Conservation (phyloP, 805 yeast genomes). For the Candida ficus region DNA sequence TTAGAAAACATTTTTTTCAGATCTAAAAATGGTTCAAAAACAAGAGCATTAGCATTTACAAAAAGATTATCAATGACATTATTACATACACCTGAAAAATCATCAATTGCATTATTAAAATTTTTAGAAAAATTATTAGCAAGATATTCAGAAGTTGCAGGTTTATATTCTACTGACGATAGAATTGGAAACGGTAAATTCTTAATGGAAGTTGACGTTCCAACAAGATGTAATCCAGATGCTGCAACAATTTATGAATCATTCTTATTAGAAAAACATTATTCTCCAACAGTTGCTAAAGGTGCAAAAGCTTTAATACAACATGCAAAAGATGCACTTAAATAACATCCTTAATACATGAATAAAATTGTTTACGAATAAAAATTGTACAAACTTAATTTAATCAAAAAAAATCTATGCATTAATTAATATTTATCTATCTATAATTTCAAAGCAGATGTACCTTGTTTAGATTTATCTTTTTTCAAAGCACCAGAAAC, state of each 20-base stretch:
- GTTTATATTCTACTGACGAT: constrained; percentile 85
- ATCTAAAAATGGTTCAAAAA: constrained; percentile 59
- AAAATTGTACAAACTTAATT: too few species aligned
- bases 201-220: constrained; percentile 56
- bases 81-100: constrained; percentile 82
- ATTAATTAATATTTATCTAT: background rate
- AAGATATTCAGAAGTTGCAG: constrained; percentile 65
- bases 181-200: constrained; percentile 77
- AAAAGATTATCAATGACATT: constrained; percentile 68
- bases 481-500: constrained; percentile 61
- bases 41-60: constrained; percentile 74
- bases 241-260: constrained; percentile 92
- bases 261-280: constrained; percentile 72
- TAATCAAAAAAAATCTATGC: background rate
- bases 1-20: constrained; percentile 79
- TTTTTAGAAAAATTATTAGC: constrained; percentile 72
- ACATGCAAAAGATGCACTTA: constrained; percentile 11
- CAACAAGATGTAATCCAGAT: constrained; percentile 76
- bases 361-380: too few species aligned
- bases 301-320: constrained; percentile 43
- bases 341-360: background rate
- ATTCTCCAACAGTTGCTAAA: constrained; percentile 73
- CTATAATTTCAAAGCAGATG: constrained; percentile 20
- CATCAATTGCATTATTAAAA: constrained; percentile 70
- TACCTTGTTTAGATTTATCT: constrained; percentile 26